phyloP scores from a whole-genome alignment of 2,329 filamentous ascomycete species.

The Alternaria atra region DNA sequence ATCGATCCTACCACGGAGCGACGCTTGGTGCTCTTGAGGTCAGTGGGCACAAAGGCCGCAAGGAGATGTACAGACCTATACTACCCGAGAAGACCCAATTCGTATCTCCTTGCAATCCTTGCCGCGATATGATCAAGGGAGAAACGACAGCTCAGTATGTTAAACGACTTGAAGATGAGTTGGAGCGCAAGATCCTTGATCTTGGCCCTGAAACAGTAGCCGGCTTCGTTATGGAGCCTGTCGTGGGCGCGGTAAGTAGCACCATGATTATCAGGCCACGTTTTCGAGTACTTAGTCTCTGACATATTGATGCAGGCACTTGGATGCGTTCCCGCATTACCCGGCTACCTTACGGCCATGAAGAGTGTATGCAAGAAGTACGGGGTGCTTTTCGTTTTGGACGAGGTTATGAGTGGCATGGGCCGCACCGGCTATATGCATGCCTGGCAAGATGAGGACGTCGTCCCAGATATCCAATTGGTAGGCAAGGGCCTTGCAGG shows the following conservation, averaged over 20 bases:
- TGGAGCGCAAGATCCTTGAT: slow-evolving; percentile 71
- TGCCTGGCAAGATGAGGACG: slow-evolving; percentile 68
- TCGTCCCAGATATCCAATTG: slow-evolving; percentile 71
- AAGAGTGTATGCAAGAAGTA: slow-evolving; percentile 73
- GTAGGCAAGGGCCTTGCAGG: slow-evolving; percentile 73
- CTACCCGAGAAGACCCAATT: slow-evolving; percentile 65
- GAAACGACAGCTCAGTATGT: slow-evolving; percentile 71
- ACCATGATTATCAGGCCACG: background rate
- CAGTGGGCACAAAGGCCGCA: slow-evolving; percentile 68
- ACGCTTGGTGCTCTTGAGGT: slow-evolving; percentile 73
- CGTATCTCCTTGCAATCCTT: slow-evolving; percentile 73
- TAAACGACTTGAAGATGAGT: slow-evolving; percentile 66
- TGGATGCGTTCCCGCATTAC: slow-evolving; percentile 72
- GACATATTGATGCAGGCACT: slow-evolving; percentile 59
- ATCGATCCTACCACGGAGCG: slow-evolving; percentile 74
- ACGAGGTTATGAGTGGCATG: slow-evolving; percentile 79
- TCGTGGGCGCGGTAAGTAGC: slow-evolving; percentile 73
- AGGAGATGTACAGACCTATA: slow-evolving; percentile 68
- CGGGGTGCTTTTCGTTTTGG: slow-evolving; percentile 77
- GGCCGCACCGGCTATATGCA: slow-evolving; percentile 68
- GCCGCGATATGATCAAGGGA: slow-evolving; percentile 61
- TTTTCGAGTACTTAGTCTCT: background rate
- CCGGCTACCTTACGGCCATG: slow-evolving; percentile 75
- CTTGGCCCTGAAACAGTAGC: slow-evolving; percentile 72
- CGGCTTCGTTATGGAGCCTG: slow-evolving; percentile 76